phyloP scores from a whole-genome alignment of 1,284 basidiomycete genomes.

The Trichosporon sp. region DNA sequence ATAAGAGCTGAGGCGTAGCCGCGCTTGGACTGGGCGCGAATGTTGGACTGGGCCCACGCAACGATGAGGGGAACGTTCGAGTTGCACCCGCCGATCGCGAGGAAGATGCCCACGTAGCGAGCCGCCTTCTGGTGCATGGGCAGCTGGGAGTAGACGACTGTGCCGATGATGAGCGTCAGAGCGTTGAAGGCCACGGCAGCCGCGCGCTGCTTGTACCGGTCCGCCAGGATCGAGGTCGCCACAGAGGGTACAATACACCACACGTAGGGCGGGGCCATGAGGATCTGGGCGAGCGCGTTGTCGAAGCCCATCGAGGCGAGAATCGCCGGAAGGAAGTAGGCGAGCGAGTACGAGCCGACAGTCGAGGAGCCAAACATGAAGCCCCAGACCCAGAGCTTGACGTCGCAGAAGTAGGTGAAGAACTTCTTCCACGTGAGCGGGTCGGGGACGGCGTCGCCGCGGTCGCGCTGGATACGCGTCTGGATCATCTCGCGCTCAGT shows the following conservation, averaged over 20 bases:
- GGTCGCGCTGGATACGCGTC: constrained; percentile 31
- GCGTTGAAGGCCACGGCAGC: constrained; percentile 26
- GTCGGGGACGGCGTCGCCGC: constrained; percentile 55
- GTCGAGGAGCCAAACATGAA: constrained; percentile 51
- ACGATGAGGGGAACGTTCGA: constrained; percentile 48
- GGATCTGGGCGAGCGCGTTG: constrained; percentile 43
- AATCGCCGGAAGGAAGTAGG: constrained; percentile 58
- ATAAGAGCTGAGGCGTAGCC: constrained; percentile 37
- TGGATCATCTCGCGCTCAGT: constrained; percentile 24
- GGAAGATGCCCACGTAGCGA: constrained; percentile 31
- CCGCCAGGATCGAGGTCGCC: constrained; percentile 49
- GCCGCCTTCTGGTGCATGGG: constrained; percentile 20
- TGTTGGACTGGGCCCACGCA: constrained; percentile 55
- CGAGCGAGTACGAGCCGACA: constrained; percentile 32
- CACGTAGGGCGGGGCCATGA: constrained; percentile 56
- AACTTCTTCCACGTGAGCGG: constrained; percentile 50
- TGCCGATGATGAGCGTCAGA: constrained; percentile 23
- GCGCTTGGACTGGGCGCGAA: constrained; percentile 56
- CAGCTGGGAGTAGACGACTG: constrained; percentile 30
- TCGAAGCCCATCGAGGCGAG: constrained; percentile 55
- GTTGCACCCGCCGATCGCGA: constrained; percentile 48
- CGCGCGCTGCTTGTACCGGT: constrained; percentile 39
- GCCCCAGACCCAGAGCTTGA: constrained; percentile 58
- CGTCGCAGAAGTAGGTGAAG: constrained; percentile 50
- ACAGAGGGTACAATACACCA: constrained; percentile 51